phyloP scores from a whole-genome alignment of 768 basidiomycete genomes.

The Podaxis rugospora region DNA sequence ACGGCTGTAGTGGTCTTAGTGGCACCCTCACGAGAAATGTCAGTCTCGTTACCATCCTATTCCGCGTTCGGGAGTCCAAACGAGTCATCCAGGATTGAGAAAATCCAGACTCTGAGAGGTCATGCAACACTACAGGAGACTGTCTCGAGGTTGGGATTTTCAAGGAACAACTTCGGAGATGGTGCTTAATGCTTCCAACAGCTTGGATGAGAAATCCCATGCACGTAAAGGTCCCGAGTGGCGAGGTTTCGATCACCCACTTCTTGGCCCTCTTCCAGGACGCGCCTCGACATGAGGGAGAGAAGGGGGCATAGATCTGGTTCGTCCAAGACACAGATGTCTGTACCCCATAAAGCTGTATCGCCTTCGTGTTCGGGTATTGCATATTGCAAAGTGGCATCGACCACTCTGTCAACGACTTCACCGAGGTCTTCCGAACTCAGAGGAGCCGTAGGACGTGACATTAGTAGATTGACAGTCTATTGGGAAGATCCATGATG shows the following conservation, averaged over 20 bases:
- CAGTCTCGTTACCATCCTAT: neutral
- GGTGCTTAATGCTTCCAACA: no score
- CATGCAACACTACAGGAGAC: conserved; percentile 57
- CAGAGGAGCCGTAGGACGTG: conserved; percentile 42
- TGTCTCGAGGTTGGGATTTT: no score
- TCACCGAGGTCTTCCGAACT: conserved; percentile 59
- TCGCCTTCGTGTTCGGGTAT: conserved; percentile 55
- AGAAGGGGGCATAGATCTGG: conserved; percentile 52
- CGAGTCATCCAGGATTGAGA: conserved; percentile 63
- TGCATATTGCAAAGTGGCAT: conserved; percentile 74
- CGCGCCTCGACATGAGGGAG: conserved; percentile 44
- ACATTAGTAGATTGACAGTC: conserved; percentile 55
- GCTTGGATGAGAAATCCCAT: no score
- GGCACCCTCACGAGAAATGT: conserved; percentile 27
- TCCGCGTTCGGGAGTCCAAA: conserved; percentile 48
- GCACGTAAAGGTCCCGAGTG: no score
- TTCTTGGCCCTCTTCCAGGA: conserved; percentile 30
- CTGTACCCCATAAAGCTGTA: conserved; percentile 45
- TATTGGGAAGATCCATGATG: conserved; percentile 75
- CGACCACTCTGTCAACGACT: conserved; percentile 67
- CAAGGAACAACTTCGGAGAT: no score
- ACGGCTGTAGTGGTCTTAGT: conserved; percentile 24
- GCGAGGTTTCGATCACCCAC: no score
- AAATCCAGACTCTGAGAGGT: conserved; percentile 60
- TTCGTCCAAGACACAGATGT: conserved; percentile 60